Base-by-base conservation (phyloP, 176 grass and related monocot species). In the Carex pumila region DNA sequence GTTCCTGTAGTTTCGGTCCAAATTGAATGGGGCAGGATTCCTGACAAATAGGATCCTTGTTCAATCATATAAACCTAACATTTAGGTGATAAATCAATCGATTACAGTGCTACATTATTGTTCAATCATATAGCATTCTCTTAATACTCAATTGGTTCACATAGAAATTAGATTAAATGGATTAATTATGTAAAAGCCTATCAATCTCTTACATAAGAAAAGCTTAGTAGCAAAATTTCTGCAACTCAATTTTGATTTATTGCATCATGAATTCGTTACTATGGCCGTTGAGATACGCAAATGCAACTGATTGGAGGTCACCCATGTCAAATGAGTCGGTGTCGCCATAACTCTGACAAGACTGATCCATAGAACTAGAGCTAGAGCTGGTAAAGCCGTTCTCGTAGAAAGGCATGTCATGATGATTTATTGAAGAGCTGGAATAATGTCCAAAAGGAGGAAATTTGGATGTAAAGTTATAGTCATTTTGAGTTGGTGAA, bases 301-400 rank as follows among this genome's bases (percentile, higher is more conserved):
- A 95, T 47, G 92, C 85, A 22, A 93, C 86, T 17, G 86, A 90
- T 77, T 93, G 91, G 62, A 95, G 90, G 32, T 94, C 90, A 65
- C 90, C 94, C 82, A 90, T 87, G 32, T 88, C 94, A 63, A 85
- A 90, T 62, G 85, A 88, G 64, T 75, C 91, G 21, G 22, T 86
- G 61, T 74, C 88, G 15, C 67, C 72, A 2, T 88, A 92, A 37
- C 75, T 81, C 87, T 89, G 81, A 22, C 78, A 91, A 85, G 88
- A 87, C 62, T 81, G 82, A 47, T 79, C 71, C 50, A 56, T 34
- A 7, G 73, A 77, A 53, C 63, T 74, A 45, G 88, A 88, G 3
- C 13, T 81, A 34, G 90, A 88, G 54, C 63, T 83, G 5, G 81
- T 63, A 53, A 88, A 74, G 12, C 65, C 79, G 69, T 79, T 86